These are phyloP conservation scores for Diaporthe capsici DNA, from an alignment of 2,329 filamentous ascomycete genomes.

Conservation along the genomic window DNA sequence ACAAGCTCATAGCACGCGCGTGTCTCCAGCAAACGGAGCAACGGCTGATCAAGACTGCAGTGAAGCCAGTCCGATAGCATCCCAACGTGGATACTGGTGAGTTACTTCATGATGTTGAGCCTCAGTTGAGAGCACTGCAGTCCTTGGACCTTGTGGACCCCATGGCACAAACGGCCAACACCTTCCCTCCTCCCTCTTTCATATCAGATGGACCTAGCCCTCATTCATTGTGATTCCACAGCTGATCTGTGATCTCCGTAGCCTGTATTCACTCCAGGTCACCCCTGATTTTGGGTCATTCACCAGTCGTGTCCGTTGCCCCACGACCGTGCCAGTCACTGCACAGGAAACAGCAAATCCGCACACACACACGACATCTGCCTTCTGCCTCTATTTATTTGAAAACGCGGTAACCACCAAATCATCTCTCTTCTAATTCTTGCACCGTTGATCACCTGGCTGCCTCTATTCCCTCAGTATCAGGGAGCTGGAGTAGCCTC, in stretches of 20 bases:
- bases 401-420: background rate
- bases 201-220: background rate
- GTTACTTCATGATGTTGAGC: background rate
- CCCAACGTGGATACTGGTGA: background rate
- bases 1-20: background rate
- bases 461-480: background rate
- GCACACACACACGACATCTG: background rate
- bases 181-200: background rate
- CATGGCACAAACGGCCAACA: background rate
- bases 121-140: background rate
- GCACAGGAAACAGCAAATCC: background rate
- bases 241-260: background rate
- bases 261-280: background rate
- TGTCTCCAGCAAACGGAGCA: background rate
- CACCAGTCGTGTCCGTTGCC: background rate
- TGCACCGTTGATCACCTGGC: background rate
- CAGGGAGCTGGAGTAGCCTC: background rate
- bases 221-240: background rate
- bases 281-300: background rate
- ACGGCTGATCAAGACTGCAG: background rate
- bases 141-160: too few species aligned
- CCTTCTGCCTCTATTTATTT: background rate
- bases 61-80: background rate
- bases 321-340: background rate
- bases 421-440: background rate